Conservation (phyloP, 2,329 filamentous ascomycete genomes). For the Aspergillus sp. region DNA sequence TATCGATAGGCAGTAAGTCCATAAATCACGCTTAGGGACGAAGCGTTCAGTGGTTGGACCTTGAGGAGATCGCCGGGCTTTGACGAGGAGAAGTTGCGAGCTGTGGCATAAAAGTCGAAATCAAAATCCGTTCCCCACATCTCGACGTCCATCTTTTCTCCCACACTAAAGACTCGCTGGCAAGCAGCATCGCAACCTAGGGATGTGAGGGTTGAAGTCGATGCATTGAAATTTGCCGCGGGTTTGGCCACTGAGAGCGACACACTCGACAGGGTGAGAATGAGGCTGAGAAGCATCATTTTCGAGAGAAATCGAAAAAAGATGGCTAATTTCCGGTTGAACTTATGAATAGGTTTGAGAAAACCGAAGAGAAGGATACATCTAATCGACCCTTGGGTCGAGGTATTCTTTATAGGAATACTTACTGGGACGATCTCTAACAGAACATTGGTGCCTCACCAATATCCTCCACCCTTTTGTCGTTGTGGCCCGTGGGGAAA, state of each 20-base stretch:
- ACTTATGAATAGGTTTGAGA: too few relatives aligned
- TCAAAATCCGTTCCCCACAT: conserved; percentile 4
- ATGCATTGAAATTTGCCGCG: background rate
- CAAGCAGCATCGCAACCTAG: background rate
- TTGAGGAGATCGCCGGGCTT: conserved; percentile 8
- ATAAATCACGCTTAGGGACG: background rate
- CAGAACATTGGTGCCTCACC: too few relatives aligned
- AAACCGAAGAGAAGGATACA: too few relatives aligned
- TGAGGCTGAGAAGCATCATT: too few relatives aligned
- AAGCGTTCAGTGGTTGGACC: conserved; percentile 1
- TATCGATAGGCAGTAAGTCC: conserved; percentile 2
- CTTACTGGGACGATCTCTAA: too few relatives aligned
- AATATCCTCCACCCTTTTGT: too few relatives aligned
- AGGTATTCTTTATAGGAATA: too few relatives aligned
- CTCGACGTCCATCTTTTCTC: conserved; percentile 7
- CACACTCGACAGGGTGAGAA: too few relatives aligned
- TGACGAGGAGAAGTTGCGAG: conserved; percentile 4
- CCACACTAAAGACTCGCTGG: background rate
- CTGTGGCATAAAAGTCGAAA: conserved; percentile 6
- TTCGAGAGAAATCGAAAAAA: too few relatives aligned
- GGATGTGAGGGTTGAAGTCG: background rate
- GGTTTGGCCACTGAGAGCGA: background rate
- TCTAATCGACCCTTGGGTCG: too few relatives aligned
- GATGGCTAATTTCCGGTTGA: too few relatives aligned
- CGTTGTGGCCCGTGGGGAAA: too few relatives aligned